Evolutionary conservation across 2,329 filamentous ascomycete species (phyloP).

Genomic region (Arachnomyces sp.): DNA sequence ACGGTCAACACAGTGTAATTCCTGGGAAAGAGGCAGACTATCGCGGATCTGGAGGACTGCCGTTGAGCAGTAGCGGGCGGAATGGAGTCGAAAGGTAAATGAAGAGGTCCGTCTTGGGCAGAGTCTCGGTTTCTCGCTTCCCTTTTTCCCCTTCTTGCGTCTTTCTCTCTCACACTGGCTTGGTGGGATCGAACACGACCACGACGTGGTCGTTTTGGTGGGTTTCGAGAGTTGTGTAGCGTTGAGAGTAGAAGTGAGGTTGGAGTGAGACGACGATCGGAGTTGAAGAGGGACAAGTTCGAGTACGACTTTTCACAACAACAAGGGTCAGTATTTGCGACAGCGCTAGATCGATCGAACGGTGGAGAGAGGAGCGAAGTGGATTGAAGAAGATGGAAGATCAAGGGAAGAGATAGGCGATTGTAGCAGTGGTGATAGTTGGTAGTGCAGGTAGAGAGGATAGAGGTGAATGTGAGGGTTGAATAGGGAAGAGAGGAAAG

Average conservation of each 20-base stretch:
- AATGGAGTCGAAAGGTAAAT: constrained; percentile 28
- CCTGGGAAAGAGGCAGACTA: constrained; percentile 22
- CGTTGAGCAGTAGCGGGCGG: constrained; percentile 40
- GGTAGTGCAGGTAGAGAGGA: constrained; percentile 9
- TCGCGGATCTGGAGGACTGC: constrained; percentile 35
- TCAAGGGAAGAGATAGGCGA: constrained; percentile 10
- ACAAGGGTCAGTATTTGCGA: neutral
- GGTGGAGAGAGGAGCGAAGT: constrained; percentile 2
- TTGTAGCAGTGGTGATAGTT: constrained; percentile 4
- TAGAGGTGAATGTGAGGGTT: constrained; percentile 8
- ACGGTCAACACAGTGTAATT: constrained; percentile 15
- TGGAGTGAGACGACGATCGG: constrained; percentile 16
- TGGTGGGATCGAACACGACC: constrained; percentile 15
- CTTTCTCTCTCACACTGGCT: constrained; percentile 26
- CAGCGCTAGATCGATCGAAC: neutral
- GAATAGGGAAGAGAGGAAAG: constrained; percentile 14
- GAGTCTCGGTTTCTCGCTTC: constrained; percentile 24
- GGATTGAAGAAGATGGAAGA: constrained; percentile 8
- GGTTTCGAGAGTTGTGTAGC: no score
- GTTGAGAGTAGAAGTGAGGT: constrained; percentile 20
- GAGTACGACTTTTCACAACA: neutral
- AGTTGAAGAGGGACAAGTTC: neutral
- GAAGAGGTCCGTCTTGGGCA: constrained; percentile 51
- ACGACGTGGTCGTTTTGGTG: no score
- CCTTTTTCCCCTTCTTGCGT: no score